Conservation (phyloP, 2,329 filamentous ascomycete genomes). For the Fusarium bulbicola region DNA sequence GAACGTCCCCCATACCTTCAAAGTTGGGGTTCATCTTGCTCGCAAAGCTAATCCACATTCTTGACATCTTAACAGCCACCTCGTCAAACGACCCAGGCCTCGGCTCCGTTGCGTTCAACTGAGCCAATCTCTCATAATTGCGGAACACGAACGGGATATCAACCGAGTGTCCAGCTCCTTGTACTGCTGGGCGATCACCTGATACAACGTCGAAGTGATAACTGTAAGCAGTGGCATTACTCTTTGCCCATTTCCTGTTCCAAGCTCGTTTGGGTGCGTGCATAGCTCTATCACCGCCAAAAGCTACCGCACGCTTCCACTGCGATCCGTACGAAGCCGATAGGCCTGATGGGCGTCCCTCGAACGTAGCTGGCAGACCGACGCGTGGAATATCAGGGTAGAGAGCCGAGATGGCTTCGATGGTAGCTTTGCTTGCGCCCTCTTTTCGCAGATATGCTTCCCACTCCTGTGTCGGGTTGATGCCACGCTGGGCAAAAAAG, state of each 20-base stretch:
- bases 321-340: slow-evolving; percentile 14
- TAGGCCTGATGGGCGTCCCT: background rate
- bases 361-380: slow-evolving; percentile 5
- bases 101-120: slow-evolving; percentile 7
- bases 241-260: slow-evolving; percentile 11
- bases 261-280: slow-evolving; percentile 21
- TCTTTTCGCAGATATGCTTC: slow-evolving; percentile 12
- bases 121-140: background rate
- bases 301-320: slow-evolving; percentile 24
- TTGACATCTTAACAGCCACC: slow-evolving; percentile 8
- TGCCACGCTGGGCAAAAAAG: slow-evolving; percentile 14
- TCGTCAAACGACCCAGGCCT: background rate
- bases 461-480: slow-evolving; percentile 25
- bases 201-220: slow-evolving; percentile 28
- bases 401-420: slow-evolving; percentile 6
- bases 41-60: slow-evolving; percentile 28
- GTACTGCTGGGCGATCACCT: slow-evolving; percentile 5
- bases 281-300: slow-evolving; percentile 26
- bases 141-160: slow-evolving; percentile 24
- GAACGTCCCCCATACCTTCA: background rate
- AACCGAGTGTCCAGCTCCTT: slow-evolving; percentile 18
- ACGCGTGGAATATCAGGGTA: slow-evolving; percentile 22
- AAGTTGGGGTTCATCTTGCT: slow-evolving; percentile 14
- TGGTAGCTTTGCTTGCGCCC: slow-evolving; percentile 1
- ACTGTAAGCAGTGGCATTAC: slow-evolving; percentile 10